Evolutionary conservation across 2,329 filamentous ascomycete genomes (phyloP), one percentile per base, ranked within the genome.

Genomic region (Trichoderma sp.): DNA sequence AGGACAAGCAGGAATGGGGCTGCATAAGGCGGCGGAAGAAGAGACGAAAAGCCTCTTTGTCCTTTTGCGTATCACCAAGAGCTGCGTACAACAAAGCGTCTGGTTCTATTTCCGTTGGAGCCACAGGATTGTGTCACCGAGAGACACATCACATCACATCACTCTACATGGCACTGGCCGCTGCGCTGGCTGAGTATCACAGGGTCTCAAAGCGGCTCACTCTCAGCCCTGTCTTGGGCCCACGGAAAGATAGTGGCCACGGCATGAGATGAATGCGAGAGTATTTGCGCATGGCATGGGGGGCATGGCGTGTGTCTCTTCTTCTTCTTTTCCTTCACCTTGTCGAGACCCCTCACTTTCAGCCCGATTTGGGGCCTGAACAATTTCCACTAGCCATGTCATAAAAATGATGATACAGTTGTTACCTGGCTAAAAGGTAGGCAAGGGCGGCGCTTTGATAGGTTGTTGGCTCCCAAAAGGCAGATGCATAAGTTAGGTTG

Each of bases 111-210:
- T 62, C 33, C 29, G 56, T 38, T 62, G 68, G 68, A 50, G 68
- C 56, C 68, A 71, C 35, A 62, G n/a, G 35, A 62, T 63, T 63
- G 56, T 71, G 35, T 63, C 59, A 63, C 56, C 11, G 38, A 41
- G 68, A 71, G 56, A 71, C 56, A 71, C 68, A 71, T 71, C 68
- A 71, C 68, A 60, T 71, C 68, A 71, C 56, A 71, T 24, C 35
- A 33, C 68, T 69, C 50, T 56, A 59, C 67, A 71, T 35, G 16
- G 18, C 29, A 33, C 29, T 31, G 29, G 21, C 35, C 56, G 33
- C 56, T 62, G 67, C 67, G 67, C 41, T 71, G 68, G 67, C 56
- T 63, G 68, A 50, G 68, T 33, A 53, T 63, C 38, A 33, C 59
- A 33, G 31, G 21, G 50, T 14, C n/a, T 21, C 50, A n/a, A n/a